Evolutionary conservation across 73 alveolate species (phyloP), one percentile per base, ranked within the genome.

Genomic region (Uronychia binucleata): DNA sequence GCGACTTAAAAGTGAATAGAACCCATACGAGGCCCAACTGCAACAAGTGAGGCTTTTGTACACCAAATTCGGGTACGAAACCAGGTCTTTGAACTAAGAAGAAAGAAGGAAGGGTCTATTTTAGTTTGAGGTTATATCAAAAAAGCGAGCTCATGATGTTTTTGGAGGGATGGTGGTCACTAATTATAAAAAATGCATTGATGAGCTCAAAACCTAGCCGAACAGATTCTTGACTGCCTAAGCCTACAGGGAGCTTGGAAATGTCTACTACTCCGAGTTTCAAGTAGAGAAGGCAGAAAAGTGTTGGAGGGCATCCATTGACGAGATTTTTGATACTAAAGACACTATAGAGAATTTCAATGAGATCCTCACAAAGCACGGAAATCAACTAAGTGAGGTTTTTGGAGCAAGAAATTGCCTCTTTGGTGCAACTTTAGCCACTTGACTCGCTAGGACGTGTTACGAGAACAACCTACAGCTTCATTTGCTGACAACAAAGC

Each of bases 191-290:
- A 95, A 94, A 77, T 93, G 98, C 79, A 93, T 93, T 34, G 96
- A 95, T 81, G 93, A 90, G 30, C 91, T 95, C 30, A 92, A 94
- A 84, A 93, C 93, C 84, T 80, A 97, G 75, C 94, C 94, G 86
- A 98, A 95, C 84, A 95, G 91, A 89, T 95, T 91, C 91, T 84
- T 95, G 78, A 75, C 94, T 30, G 92, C 92, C 34, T 95, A 95
- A 86, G 96, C 96, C 28, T 86, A 93, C 58, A 91, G 92, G 89
- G 99, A 95, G 91, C 87, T 93, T 77, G 96, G 96, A 78, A 80
- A 88, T 87, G 74, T 95, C 79, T 87, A 87, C 88, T 80, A 93
- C 87, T 81, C 94, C 0, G 99, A 95, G 67, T 88, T 88, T 77
- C 82, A 89, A 60, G 33, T 90, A 19, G 93, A 86, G 31, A 95